These are phyloP conservation scores for Ogataea dorogensis DNA, from an alignment of 805 yeast species.

Conservation along the genomic window DNA sequence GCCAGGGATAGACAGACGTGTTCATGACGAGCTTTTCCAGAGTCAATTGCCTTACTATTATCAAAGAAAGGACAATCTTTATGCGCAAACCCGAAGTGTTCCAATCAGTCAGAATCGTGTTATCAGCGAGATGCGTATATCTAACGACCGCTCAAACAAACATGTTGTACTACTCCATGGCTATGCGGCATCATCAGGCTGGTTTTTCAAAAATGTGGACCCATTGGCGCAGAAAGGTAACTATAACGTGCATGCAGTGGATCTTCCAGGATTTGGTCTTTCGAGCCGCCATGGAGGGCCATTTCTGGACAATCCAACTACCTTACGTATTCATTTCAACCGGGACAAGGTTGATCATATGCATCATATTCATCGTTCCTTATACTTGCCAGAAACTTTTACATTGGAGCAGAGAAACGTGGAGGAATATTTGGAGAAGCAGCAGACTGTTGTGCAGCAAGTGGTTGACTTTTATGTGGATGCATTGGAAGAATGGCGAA, in stretches of 20 bases:
- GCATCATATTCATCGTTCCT: conserved; percentile 26
- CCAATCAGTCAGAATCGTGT: not conserved
- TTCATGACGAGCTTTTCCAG: conserved; percentile 27
- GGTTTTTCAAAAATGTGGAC: conserved; percentile 54
- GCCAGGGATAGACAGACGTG: conserved; percentile 20
- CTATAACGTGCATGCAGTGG: conserved; percentile 39
- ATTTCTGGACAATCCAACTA: conserved; percentile 27
- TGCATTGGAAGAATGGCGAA: conserved; percentile 67
- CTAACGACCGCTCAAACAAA: conserved; percentile 3
- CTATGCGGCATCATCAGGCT: conserved; percentile 54
- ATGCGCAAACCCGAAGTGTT: conserved; percentile 19
- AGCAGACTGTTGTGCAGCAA: conserved; percentile 38
- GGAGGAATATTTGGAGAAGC: conserved; percentile 31
- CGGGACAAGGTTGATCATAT: conserved; percentile 16
- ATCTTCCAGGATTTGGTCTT: conserved; percentile 54
- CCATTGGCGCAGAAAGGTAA: conserved; percentile 35
- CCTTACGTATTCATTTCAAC: conserved; percentile 27
- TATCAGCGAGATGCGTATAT: conserved; percentile 3
- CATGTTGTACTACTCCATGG: conserved; percentile 57
- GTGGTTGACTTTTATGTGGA: conserved; percentile 58
- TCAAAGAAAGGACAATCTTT: conserved; percentile 11
- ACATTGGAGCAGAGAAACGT: conserved; percentile 21
- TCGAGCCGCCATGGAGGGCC: conserved; percentile 44
- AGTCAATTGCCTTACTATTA: conserved; percentile 29
- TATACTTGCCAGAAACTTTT: conserved; percentile 24